Conservation (phyloP, 176 grass and related monocot species). For the Aegilops tauschii region DNA sequence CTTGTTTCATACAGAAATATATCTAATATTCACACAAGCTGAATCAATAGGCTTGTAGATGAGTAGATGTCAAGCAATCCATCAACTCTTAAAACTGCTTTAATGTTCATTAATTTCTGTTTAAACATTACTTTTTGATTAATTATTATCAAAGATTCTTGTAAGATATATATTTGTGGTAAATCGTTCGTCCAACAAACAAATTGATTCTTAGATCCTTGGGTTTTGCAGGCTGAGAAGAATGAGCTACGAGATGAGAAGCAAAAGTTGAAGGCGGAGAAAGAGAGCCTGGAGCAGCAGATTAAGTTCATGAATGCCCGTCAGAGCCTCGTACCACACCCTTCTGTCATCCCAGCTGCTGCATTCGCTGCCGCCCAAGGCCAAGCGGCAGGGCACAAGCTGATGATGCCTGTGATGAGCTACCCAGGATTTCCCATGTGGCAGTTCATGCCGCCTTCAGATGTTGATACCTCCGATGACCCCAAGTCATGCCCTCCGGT, state of each 20-base stretch:
- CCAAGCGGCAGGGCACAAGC: constrained; percentile 58
- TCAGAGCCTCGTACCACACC: constrained; percentile 42
- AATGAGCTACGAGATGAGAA: constrained; percentile 93
- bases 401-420: constrained; percentile 88
- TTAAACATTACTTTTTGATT: background rate
- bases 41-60: background rate
- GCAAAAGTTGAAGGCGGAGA: constrained; percentile 85
- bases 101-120: background rate
- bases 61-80: background rate
- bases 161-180: background rate
- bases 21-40: background rate
- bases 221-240: constrained; percentile 74
- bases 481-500: constrained; percentile 76
- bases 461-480: constrained; percentile 90
- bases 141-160: background rate
- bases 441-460: constrained; percentile 89
- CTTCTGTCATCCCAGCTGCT: constrained; percentile 61
- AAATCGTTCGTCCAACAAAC: background rate
- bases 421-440: constrained; percentile 95
- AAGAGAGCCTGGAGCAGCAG: constrained; percentile 89
- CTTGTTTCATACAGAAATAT: background rate
- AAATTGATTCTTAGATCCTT: background rate
- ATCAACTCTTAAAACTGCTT: background rate
- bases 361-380: constrained; percentile 53
- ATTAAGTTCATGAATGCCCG: constrained; percentile 74